Conservation (phyloP, 2,329 filamentous ascomycete species). For the Dothideomycetes sp. region DNA sequence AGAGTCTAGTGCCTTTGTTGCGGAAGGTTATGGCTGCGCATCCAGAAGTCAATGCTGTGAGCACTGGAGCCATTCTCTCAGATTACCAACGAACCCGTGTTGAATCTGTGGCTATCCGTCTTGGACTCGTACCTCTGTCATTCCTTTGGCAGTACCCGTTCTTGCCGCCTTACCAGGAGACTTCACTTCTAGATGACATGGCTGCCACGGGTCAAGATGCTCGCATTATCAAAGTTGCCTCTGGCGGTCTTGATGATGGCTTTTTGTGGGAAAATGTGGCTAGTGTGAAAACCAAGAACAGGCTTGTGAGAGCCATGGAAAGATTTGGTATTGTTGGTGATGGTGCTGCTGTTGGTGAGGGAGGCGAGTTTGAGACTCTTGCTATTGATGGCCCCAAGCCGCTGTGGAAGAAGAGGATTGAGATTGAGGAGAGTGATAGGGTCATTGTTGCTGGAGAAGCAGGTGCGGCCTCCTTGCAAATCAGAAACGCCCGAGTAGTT, state of each 20-base stretch:
- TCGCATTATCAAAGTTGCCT: slow-evolving; percentile 91
- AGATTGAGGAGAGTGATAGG: slow-evolving; percentile 47
- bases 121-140: slow-evolving; percentile 74
- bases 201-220: slow-evolving; percentile 66
- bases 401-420: slow-evolving; percentile 65
- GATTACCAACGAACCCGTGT: slow-evolving; percentile 96
- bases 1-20: slow-evolving; percentile 74
- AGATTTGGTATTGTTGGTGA: slow-evolving; percentile 57
- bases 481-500: slow-evolving; percentile 50
- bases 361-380: slow-evolving; percentile 92
- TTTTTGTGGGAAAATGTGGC: slow-evolving; percentile 77
- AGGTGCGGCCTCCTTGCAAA: slow-evolving; percentile 63
- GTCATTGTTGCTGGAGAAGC: slow-evolving; percentile 58
- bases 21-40: slow-evolving; percentile 55
- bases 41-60: slow-evolving; percentile 76
- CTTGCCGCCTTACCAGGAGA: slow-evolving; percentile 47
- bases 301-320: slow-evolving; percentile 47
- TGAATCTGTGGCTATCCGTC: slow-evolving; percentile 75
- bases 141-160: slow-evolving; percentile 88
- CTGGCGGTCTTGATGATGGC: slow-evolving; percentile 71
- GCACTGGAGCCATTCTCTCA: slow-evolving; percentile 83
- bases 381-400: slow-evolving; percentile 67
- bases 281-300: slow-evolving; percentile 37
- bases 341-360: slow-evolving; percentile 77
- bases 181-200: slow-evolving; percentile 70